Conservation (phyloP, 495 filamentous ascomycete species). For the Lophiostoma macrostomum region DNA sequence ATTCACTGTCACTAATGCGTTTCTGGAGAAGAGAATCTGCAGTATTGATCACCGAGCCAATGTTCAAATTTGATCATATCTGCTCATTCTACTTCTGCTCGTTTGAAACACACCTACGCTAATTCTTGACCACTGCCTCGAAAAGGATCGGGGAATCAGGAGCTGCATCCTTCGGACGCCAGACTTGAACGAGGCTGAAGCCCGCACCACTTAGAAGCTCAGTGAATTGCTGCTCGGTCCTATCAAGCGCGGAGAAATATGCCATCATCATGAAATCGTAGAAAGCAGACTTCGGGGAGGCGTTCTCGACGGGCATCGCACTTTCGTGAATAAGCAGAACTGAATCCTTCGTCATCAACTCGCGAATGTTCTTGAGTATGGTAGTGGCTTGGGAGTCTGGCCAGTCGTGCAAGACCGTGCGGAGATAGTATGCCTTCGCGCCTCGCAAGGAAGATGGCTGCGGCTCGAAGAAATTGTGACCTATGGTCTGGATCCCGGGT, state of each 20-base stretch:
- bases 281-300: not conserved
- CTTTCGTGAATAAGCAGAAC: constrained; percentile 45
- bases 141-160: too few species aligned
- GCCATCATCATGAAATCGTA: constrained; percentile 8
- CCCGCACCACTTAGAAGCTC: not conserved
- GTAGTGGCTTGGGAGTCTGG: constrained; percentile 35
- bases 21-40: too few species aligned
- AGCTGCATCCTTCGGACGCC: not conserved
- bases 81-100: too few species aligned
- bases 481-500: constrained; percentile 1
- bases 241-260: not conserved
- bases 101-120: too few species aligned
- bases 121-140: too few species aligned
- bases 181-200: not conserved
- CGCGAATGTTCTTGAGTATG: constrained; percentile 41
- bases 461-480: constrained; percentile 12
- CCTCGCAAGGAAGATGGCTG: constrained; percentile 30
- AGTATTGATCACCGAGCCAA: too few species aligned
- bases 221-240: constrained; percentile 6
- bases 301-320: constrained; percentile 35
- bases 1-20: too few species aligned
- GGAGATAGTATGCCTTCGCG: constrained; percentile 47
- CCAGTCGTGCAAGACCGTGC: constrained; percentile 46
- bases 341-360: constrained; percentile 42
- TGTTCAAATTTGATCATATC: too few species aligned